Evolutionary conservation across 768 basidiomycete species (phyloP).

Genomic region (Lactifluus volemus): DNA sequence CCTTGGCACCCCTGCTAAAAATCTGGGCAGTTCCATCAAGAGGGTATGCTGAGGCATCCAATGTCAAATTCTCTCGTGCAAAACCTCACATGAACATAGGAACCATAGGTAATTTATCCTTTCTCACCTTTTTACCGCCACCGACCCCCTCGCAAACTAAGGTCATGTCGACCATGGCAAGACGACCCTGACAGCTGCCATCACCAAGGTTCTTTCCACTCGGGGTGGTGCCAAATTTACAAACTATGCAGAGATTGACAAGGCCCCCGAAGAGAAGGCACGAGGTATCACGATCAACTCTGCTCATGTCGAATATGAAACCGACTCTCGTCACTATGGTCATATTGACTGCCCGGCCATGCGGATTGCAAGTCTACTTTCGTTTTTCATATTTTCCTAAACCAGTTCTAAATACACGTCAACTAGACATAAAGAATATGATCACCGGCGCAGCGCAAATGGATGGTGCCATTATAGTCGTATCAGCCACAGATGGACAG

Average conservation of each 20-base stretch:
- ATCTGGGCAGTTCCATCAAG: conserved; percentile 41
- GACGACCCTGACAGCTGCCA: conserved; percentile 92
- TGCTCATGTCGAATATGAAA: conserved; percentile 98
- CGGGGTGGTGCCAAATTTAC: conserved; percentile 77
- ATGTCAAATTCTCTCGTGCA: conserved; percentile 50
- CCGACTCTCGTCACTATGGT: conserved; percentile 80
- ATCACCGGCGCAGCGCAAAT: conserved; percentile 98
- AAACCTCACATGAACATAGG: conserved; percentile 96
- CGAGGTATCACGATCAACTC: conserved; percentile 99
- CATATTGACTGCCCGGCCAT: conserved; percentile 97
- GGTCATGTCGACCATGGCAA: conserved; percentile 98
- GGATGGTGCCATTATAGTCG: conserved; percentile 93
- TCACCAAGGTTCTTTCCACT: conserved; percentile 85
- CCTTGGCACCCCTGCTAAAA: neutral
- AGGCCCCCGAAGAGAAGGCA: conserved; percentile 98
- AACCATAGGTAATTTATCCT: conserved; percentile 62
- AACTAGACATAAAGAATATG: conserved; percentile 91
- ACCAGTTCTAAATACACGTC: conserved; percentile 11
- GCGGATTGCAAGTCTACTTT: conserved; percentile 65
- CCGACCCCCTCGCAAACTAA: conserved; percentile 21
- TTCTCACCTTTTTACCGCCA: neutral
- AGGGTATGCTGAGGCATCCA: conserved; percentile 61
- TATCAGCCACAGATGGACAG: conserved; percentile 97
- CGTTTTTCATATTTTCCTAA: conserved; percentile 7
- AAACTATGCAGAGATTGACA: conserved; percentile 97